Evolutionary conservation across 164 flowering plant genomes (phyloP).

Genomic region (Vitis vinifera): DNA sequence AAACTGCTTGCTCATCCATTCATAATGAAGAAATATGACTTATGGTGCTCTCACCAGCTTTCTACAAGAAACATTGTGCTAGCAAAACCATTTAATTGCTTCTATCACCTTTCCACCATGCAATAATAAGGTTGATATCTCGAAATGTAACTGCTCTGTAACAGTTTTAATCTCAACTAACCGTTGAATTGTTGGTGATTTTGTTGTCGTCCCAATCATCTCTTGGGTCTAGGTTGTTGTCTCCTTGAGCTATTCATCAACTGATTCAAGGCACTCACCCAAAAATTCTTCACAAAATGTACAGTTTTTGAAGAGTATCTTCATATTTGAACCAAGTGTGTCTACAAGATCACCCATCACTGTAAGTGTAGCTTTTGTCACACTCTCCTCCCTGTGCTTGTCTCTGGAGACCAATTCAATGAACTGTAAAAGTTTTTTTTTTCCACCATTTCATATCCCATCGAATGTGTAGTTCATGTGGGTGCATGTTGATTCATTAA

Average conservation of each 20-base stretch:
- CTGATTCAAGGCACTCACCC: conserved; percentile 68
- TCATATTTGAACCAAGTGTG: conserved; percentile 63
- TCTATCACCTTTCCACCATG: conserved; percentile 87
- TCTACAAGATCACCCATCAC: conserved; percentile 87
- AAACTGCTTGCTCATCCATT: conserved; percentile 94
- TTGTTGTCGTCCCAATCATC: conserved; percentile 40
- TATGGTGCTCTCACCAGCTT: conserved; percentile 69
- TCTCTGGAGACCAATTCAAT: conserved; percentile 64
- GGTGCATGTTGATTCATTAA: conserved; percentile 18
- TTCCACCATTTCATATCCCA: conserved; percentile 85
- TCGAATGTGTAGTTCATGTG: conserved; percentile 98
- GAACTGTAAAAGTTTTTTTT: conserved; percentile 64
- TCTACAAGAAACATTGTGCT: conserved; percentile 62
- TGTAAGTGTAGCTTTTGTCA: conserved; percentile 73
- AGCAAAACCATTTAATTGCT: conserved; percentile 83
- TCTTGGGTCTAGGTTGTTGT: conserved; percentile 76
- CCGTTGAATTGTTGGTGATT: conserved; percentile 83
- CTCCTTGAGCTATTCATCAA: conserved; percentile 76
- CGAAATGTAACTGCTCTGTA: conserved; percentile 88
- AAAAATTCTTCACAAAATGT: conserved; percentile 48
- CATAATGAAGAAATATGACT: conserved; percentile 83
- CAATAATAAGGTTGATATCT: conserved; percentile 83
- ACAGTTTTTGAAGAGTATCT: conserved; percentile 41
- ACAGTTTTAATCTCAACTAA: conserved; percentile 81
- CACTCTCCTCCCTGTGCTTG: conserved; percentile 70